Base-by-base conservation (phyloP, 2,329 filamentous ascomycete genomes). In the Cordyceps cateniannulata region DNA sequence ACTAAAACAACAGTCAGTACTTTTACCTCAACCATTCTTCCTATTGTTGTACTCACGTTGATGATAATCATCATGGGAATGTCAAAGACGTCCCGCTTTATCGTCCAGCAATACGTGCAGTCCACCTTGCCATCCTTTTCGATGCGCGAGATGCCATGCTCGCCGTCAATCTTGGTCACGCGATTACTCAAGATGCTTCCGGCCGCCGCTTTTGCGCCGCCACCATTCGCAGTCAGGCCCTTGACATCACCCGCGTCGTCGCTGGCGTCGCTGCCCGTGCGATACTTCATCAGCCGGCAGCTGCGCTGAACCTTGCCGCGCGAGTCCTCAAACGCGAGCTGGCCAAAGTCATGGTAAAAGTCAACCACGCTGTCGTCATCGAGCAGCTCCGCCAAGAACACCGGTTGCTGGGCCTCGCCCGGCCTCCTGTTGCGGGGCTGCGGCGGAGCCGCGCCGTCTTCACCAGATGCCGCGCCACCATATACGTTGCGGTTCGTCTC, bases 11-110 rank as follows among this genome's bases (percentile, higher is more conserved):
- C 7, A 42, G 22, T 55, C 29, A 55, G 52, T 42, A 22, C 24
- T 5, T 14, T n/a, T 14, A 3, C 40, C 9, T 22, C 9, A n/a
- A 8, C 18, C 12, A 12, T 24, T 5, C 6, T 32, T 32, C 10
- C 18, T 20, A 10, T 8, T 8, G 29, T 10, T 32, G 4, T 9
- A 87, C 93, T 88, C 74, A 97, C 95, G 78, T 97, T 97, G 80
- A 98, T 93, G 70, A 97, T 90, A 74, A 98, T 96, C 77, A 98
- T 81, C 91, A 97, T 96, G 24, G 95, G 95, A 74, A 98, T 96
- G 77, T 98, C 93, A 77, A 98, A 98, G 45, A 95, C 91, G 74
- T 99, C 95, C 65, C 93, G 83, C 77, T 96, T 96, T 64, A 98
- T 93, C 65, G 91, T 93, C 93, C 93, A 98, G 77, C 91, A 96